Percentiles rank a stretch among this genome's conserved stretches.
These are phyloP conservation scores for Abelmoschus esculentus DNA, from an alignment of 345 rosid genomes.

Conservation along the genomic window DNA sequence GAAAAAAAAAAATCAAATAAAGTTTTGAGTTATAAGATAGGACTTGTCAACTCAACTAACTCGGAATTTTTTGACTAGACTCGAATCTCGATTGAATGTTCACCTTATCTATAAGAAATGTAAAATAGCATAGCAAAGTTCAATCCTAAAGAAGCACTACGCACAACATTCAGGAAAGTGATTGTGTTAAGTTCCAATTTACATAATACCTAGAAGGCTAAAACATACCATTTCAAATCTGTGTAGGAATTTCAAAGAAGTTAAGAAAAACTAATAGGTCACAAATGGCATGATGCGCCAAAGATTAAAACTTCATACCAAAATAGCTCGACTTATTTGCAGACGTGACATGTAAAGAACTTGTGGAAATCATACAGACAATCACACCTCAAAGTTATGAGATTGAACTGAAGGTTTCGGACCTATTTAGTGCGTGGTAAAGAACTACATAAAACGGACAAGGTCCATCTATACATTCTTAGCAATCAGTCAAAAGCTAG, in stretches of 20 bases:
- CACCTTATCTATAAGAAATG: background rate
- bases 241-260: background rate
- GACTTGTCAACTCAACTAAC: too few species aligned
- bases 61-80: too few species aligned
- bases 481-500: background rate
- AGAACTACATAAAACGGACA: background rate
- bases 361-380: background rate
- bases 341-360: background rate
- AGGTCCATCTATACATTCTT: background rate
- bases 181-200: background rate
- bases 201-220: background rate
- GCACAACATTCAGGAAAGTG: background rate
- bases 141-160: background rate
- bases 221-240: background rate
- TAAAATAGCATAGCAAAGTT: background rate
- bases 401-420: background rate
- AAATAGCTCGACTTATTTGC: background rate
- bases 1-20: background rate
- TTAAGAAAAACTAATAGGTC: background rate
- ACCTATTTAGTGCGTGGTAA: background rate
- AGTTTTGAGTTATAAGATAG: too few species aligned
- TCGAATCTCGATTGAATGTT: too few species aligned
- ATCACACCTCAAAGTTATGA: background rate
- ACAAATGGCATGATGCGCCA: background rate
- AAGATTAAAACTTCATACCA: background rate